Evolutionary conservation across 306 rosid species (phyloP), one percentile per base, ranked within the genome.

Genomic region (Luffa aegyptiaca): DNA sequence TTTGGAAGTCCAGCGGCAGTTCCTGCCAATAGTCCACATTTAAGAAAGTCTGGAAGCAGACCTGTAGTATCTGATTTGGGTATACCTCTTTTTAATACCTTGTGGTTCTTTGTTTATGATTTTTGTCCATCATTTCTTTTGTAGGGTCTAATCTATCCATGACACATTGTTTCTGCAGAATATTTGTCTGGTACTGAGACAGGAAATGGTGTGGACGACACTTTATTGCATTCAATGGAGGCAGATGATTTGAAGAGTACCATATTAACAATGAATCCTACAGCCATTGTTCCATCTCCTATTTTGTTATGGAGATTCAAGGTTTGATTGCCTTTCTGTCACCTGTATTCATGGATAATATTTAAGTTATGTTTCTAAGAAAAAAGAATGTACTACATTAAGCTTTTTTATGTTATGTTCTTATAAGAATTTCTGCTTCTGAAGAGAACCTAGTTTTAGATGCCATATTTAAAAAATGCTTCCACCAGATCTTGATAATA

Each of bases 31-130:
- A 91, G 97, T 86, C 97, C 97, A 11, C 99, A 93, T 88, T 89
- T 95, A 74, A 86, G 97, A 84, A 95, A 93, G 84, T 93, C 99
- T 85, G 96, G 97, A 86, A 95, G 97, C 89, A 90, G 94, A 89
- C 75, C 89, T 82, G 90, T 89, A 80, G 87, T 93, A 82, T 90
- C 89, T 79, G 97, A 91, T 87, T 87, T 87, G 82, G 97, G 99
- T 95, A 91, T 84, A 61, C 59, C 83, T 79, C 58, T 42, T 82
- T 46, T 77, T 41, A 63, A 41, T 75, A 64, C 83, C 42, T 37
- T 66, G 33, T 63, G 68, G 63, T 39, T 33, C 6, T 41, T 69
- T 35, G 79, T 17, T 79, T 51, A 55, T 49, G 26, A 45, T 66
- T 77, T 59, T 21, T 64, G 6, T 42, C 48, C 26, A 11, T 79